Conservation (phyloP, 371 early-diverging fungal genomes). For the Saksenaea oblongispora region DNA sequence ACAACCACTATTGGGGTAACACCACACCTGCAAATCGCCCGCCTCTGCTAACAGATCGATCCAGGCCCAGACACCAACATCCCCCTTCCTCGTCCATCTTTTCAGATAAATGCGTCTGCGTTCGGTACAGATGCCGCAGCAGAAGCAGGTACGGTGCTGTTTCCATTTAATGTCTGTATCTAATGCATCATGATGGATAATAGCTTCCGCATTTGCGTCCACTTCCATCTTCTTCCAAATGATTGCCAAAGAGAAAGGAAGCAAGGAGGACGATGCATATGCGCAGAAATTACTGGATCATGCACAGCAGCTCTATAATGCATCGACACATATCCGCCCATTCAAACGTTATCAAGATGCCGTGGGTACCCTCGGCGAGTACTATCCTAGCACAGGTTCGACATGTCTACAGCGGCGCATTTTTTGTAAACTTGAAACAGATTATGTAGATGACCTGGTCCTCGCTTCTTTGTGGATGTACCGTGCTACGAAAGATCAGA, state of each 20-base stretch:
- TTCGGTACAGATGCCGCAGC: conserved; percentile 58
- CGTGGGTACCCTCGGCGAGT: conserved; percentile 23
- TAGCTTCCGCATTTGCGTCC: conserved; percentile 53
- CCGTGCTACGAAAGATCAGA: conserved; percentile 33
- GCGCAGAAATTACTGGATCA: conserved; percentile 36
- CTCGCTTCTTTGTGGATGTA: conserved; percentile 54
- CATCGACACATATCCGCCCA: conserved; percentile 25
- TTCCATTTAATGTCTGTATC: not conserved
- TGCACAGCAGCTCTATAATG: conserved; percentile 39
- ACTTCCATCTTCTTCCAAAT: conserved; percentile 44
- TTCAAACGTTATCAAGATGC: conserved; percentile 41
- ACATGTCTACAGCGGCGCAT: not conserved
- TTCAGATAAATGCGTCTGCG: conserved; percentile 31
- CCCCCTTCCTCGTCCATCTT: conserved; percentile 45
- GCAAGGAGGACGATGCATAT: conserved; percentile 40
- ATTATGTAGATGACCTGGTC: conserved; percentile 47
- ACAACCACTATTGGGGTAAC: conserved; percentile 28
- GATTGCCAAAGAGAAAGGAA: conserved; percentile 11
- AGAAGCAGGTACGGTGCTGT: conserved; percentile 26
- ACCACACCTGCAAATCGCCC: too few species aligned
- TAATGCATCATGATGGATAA: not conserved
- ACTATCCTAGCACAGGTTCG: conserved; percentile 38
- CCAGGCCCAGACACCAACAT: conserved; percentile 30
- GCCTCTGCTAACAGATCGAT: not conserved
- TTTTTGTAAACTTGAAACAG: not conserved